phyloP scores from a whole-genome alignment of 176 grass and related monocot species.

The Puya raimondii region DNA sequence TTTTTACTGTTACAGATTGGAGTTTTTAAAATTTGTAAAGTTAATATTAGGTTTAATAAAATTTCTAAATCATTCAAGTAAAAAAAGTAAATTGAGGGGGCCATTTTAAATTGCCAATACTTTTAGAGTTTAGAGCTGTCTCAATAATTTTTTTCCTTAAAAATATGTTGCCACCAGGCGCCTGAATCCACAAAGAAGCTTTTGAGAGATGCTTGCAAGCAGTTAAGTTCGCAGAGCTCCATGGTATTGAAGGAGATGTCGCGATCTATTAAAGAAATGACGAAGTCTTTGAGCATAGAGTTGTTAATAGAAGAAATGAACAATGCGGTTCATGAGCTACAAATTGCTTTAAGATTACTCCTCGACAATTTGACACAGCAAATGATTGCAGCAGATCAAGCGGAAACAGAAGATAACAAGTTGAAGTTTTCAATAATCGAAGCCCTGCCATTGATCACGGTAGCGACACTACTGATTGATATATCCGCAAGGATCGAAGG shows the following conservation, averaged over 20 bases:
- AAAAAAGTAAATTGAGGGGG: too few relatives aligned
- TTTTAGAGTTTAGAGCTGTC: too few relatives aligned
- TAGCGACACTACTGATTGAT: slow-evolving; percentile 51
- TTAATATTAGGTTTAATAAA: too few relatives aligned
- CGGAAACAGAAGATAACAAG: neutral
- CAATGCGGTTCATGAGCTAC: slow-evolving; percentile 56
- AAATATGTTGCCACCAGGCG: slow-evolving; percentile 1
- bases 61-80: too few relatives aligned
- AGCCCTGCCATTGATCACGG: slow-evolving; percentile 44
- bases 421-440: slow-evolving; percentile 24
- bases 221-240: slow-evolving; percentile 33
- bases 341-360: slow-evolving; percentile 41
- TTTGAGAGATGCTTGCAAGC: slow-evolving; percentile 37
- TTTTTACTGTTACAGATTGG: too few relatives aligned
- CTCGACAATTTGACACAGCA: slow-evolving; percentile 24
- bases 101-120: too few relatives aligned
- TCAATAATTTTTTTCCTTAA: too few relatives aligned
- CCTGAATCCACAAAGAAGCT: slow-evolving; percentile 28
- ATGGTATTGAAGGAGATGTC: slow-evolving; percentile 56
- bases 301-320: slow-evolving; percentile 50
- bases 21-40: too few relatives aligned
- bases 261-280: slow-evolving; percentile 37
- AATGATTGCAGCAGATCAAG: too few relatives aligned
- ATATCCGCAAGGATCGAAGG: slow-evolving; percentile 42
- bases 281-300: slow-evolving; percentile 27